Evolutionary conservation across 2,329 filamentous ascomycete genomes (phyloP), one percentile per base, ranked within the genome.

Genomic region (Xylaria digitata): DNA sequence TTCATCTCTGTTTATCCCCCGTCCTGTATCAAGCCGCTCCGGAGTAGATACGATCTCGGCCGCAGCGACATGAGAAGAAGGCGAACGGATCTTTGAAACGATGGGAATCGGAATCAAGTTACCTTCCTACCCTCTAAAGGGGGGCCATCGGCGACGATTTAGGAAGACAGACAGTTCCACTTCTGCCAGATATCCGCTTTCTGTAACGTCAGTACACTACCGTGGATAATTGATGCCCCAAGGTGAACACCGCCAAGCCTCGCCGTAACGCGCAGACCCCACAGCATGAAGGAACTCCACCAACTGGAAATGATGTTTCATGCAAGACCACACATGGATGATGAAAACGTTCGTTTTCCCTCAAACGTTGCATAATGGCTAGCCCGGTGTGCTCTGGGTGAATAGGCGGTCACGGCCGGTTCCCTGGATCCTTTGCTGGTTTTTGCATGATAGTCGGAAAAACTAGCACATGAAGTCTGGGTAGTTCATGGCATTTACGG

Each of bases 261-360:
- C 23, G 4, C 50, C 43, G 49, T 50, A 40, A 45, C 13, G 19
- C 26, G 34, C 37, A 32, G n/a, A 13, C 52, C 40, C 63, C 58
- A 52, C 45, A 53, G 57, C 57, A 61, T 66, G 37, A 65, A 43
- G 17, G 6, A 6, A 26, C 62, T 50, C 62, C 62, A 55, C 62
- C 17, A 30, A 23, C 11, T 54, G 32, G 55, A 66, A 66, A 66
- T 66, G 63, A 66, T 34, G 57, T 37, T 61, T 66, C 57, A 66
- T 66, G 63, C 63, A 26, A 37, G 23, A 55, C 43, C 58, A 5
- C 40, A 30, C 32, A 21, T 40, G 1, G 8, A n/a, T 32, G 9
- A 23, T 3, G 3, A 6, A 46, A 55, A 62, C 49, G 49, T 40
- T 40, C 6, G 30, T 23, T 54, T 54, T 62, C 23, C 49, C 21